Percentiles rank a stretch among this genome's conserved stretches.
phyloP scores from a whole-genome alignment of 2,329 filamentous ascomycete genomes.

The Clarireedia homoeocarpa region DNA sequence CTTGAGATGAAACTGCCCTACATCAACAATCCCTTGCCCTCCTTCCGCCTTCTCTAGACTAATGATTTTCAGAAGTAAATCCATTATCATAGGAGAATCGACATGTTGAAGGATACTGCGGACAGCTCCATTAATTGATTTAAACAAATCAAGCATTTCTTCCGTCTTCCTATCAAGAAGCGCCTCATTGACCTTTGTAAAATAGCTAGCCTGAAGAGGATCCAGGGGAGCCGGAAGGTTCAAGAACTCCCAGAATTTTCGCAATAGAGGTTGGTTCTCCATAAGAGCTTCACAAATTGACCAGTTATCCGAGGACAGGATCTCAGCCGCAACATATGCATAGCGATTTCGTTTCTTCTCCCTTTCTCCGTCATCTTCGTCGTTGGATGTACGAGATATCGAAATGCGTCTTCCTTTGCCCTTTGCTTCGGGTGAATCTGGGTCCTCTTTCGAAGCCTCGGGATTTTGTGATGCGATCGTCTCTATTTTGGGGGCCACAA shows the following conservation, averaged over 20 bases:
- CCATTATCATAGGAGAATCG: constrained; percentile 98
- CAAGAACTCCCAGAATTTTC: constrained; percentile 86
- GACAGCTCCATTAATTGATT: constrained; percentile 72
- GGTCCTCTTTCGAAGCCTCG: constrained; percentile 43
- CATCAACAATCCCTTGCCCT: constrained; percentile 88
- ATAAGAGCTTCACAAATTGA: constrained; percentile 90
- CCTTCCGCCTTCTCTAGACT: constrained; percentile 88
- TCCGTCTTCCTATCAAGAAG: constrained; percentile 96
- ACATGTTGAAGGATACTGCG: constrained; percentile 85
- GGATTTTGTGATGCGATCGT: constrained; percentile 45
- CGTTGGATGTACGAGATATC: constrained; percentile 38
- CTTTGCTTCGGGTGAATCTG: constrained; percentile 44
- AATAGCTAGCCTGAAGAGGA: constrained; percentile 91
- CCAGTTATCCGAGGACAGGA: constrained; percentile 93
- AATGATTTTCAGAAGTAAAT: constrained; percentile 91
- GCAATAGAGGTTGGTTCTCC: constrained; percentile 70
- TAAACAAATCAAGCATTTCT: constrained; percentile 89
- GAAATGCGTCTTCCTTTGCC: constrained; percentile 43
- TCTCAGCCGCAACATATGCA: constrained; percentile 86
- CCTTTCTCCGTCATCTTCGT: constrained; percentile 59
- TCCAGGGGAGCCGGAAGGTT: constrained; percentile 79
- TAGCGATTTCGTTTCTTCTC: constrained; percentile 92
- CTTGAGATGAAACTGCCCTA: constrained; percentile 36
- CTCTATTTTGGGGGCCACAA: constrained; percentile 69
- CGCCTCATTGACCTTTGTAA: constrained; percentile 98